phyloP scores from a whole-genome alignment of 352 stramenopile species.

The Thraustochytrium striatum region DNA sequence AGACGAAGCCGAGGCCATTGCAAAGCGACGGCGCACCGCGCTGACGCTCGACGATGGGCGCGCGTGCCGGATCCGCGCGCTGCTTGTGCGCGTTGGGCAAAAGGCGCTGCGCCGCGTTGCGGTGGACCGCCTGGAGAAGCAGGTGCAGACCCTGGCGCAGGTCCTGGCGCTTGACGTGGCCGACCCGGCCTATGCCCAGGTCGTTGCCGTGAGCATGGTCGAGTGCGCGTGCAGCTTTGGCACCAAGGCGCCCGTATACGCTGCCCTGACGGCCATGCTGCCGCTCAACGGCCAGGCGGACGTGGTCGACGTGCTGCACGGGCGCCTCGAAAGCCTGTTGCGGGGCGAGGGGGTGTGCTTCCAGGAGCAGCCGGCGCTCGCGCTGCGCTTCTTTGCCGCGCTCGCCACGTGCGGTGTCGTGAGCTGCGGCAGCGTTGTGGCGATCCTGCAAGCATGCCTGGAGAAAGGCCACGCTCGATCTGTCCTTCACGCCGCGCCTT shows the following conservation, averaged over 20 bases:
- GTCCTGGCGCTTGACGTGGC: slow-evolving; percentile 10
- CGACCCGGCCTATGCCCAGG: background rate
- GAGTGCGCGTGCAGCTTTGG: slow-evolving; percentile 31
- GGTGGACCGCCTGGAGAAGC: background rate
- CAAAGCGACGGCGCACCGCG: background rate
- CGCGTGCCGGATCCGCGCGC: background rate
- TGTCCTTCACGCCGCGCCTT: no score
- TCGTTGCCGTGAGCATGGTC: background rate
- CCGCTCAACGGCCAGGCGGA: background rate
- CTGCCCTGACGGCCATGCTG: background rate
- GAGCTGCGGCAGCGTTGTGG: no score
- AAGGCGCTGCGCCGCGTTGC: background rate
- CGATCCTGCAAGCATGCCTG: no score
- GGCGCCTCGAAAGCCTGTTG: background rate
- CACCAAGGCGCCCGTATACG: slow-evolving; percentile 34
- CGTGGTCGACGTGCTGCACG: background rate
- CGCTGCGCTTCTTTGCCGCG: slow-evolving; percentile 9
- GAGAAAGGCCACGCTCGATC: background rate
- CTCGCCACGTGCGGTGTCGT: no score
- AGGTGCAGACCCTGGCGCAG: background rate
- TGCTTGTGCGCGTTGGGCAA: slow-evolving; percentile 32
- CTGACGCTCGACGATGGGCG: background rate
- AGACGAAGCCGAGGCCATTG: background rate
- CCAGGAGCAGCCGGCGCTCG: background rate
- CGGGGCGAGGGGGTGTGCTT: background rate